phyloP scores from a whole-genome alignment of 345 rosid genomes.

The Eutrema japonicum region DNA sequence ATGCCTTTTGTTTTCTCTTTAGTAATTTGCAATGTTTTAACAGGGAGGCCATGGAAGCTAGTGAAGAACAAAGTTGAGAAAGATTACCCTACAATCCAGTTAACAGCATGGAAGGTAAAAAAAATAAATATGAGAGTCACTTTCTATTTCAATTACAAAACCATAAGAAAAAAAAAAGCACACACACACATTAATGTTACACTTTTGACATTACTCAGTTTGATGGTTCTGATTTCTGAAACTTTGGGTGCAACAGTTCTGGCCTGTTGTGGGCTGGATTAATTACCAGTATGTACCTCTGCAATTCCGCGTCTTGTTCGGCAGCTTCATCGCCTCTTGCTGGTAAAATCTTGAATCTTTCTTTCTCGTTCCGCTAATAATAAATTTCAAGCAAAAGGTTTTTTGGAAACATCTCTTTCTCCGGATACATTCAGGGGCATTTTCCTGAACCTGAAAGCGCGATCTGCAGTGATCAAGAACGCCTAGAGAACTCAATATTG shows the following conservation, averaged over 20 bases:
- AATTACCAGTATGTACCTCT: constrained; percentile 80
- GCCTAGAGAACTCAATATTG: constrained; percentile 41
- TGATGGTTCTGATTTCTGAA: constrained; percentile 14
- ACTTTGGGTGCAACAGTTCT: constrained; percentile 58
- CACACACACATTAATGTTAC: neutral
- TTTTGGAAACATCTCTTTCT: neutral
- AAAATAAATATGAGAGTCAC: neutral
- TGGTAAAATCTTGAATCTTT: constrained; percentile 54
- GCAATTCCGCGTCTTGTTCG: constrained; percentile 80
- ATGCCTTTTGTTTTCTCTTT: neutral
- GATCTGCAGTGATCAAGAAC: constrained; percentile 64
- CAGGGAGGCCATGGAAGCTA: constrained; percentile 78
- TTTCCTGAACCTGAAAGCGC: constrained; percentile 83
- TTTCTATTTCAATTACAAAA: neutral
- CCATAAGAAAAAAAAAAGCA: neutral
- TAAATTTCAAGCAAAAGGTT: neutral
- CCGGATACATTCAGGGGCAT: constrained; percentile 59
- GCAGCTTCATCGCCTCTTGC: constrained; percentile 73
- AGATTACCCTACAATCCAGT: constrained; percentile 71
- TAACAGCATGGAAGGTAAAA: constrained; percentile 89
- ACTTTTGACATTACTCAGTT: constrained; percentile 1
- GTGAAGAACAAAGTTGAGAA: constrained; percentile 70
- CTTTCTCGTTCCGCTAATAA: neutral
- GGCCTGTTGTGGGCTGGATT: constrained; percentile 90
- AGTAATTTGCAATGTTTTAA: constrained; percentile 8